phyloP scores from a whole-genome alignment of 257 asterid genomes.

The Solanum chmielewskii region DNA sequence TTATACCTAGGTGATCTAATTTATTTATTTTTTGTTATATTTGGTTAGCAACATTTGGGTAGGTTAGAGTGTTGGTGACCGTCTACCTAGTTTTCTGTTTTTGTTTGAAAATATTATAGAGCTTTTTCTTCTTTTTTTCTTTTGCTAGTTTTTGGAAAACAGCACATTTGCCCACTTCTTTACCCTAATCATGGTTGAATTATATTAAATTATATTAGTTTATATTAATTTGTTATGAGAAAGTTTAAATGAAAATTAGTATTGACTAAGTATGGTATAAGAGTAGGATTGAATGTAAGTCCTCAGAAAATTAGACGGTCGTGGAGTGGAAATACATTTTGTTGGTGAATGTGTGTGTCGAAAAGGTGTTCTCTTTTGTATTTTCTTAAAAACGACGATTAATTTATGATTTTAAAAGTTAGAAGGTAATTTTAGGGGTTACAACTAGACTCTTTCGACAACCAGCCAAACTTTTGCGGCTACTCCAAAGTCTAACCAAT shows the following conservation, averaged over 20 bases:
- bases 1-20: background rate
- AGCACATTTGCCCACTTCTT: background rate
- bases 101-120: background rate
- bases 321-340: background rate
- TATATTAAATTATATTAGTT: background rate
- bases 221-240: background rate
- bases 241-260: background rate
- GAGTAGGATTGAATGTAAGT: background rate
- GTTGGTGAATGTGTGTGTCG: no score
- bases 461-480: no score
- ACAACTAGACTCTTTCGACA: no score
- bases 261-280: background rate
- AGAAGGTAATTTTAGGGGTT: no score
- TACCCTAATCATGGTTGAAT: background rate
- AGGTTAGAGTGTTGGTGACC: slow-evolving; percentile 22
- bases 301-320: background rate
- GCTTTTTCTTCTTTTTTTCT: no score
- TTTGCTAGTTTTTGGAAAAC: background rate
- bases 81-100: background rate
- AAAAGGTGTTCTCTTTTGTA: no score
- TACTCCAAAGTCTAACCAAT: no score
- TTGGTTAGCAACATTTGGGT: slow-evolving; percentile 6
- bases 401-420: no score
- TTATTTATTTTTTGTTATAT: background rate
- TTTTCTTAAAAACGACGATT: no score